These are phyloP conservation scores for Mycosarcoma mackinlayi DNA, from an alignment of 1,284 basidiomycete species.

Conservation along the genomic window DNA sequence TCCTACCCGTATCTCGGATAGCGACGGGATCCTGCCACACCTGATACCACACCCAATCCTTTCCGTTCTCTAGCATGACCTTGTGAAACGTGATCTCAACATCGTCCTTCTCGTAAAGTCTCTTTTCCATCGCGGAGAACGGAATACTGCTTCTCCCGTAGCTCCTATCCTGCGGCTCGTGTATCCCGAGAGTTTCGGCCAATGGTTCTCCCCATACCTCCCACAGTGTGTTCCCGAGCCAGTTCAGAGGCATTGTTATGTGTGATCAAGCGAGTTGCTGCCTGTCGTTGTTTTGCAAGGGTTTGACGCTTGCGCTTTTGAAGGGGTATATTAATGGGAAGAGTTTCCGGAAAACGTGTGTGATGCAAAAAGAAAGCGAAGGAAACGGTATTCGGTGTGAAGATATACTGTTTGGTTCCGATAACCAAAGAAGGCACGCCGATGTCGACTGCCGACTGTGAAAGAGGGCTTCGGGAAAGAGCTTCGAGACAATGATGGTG, in stretches of 20 bases:
- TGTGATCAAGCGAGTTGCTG: too few species aligned
- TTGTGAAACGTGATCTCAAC: conserved; percentile 60
- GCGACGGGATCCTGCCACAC: conserved; percentile 62
- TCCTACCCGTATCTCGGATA: conserved; percentile 46
- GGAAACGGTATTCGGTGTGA: too few species aligned
- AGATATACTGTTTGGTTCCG: neutral
- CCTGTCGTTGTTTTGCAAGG: too few species aligned
- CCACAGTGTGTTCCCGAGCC: conserved; percentile 43
- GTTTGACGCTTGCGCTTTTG: too few species aligned
- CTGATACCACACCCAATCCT: conserved; percentile 67
- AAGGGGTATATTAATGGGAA: too few species aligned
- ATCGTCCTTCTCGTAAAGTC: conserved; percentile 62
- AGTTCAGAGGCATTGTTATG: neutral
- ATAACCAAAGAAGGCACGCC: conserved; percentile 2
- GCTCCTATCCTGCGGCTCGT: conserved; percentile 52
- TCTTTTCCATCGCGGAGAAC: conserved; percentile 63
- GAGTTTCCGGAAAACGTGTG: too few species aligned
- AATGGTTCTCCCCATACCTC: conserved; percentile 59
- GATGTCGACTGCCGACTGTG: too few species aligned
- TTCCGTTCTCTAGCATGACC: conserved; percentile 58
- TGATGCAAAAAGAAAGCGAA: too few species aligned
- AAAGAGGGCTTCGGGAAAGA: too few species aligned
- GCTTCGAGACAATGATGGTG: neutral
- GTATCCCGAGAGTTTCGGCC: conserved; percentile 35
- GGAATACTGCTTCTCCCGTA: conserved; percentile 59